Base-by-base conservation (phyloP, 1,284 basidiomycete species). In the Boletus holoroseus region DNA sequence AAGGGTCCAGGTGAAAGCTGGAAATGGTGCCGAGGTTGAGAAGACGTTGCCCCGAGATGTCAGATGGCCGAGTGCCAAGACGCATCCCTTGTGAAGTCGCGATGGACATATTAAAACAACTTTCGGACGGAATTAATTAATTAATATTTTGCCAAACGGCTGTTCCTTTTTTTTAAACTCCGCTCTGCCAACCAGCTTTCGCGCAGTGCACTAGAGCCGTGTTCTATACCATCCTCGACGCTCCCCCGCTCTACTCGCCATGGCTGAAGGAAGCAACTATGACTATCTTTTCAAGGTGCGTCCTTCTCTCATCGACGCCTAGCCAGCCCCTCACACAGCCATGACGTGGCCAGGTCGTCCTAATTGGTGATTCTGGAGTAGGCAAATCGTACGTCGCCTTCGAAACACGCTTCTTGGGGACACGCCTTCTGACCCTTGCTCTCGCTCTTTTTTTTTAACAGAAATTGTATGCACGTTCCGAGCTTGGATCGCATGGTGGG, bases 351-450 rank as follows among this genome's bases (percentile, higher is more conserved):
- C 55, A 95, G 91, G 90, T 95, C 61, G 94, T 98, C 60, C 83
- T 98, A 61, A 98, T 98, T 77, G 95, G 96, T 68, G 95, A 99
- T 75, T 96, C 93, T 60, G 96, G 95, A 63, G 95, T 98, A 69
- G 95, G 95, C 71, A 99, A 99, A 82, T 97, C 86, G 86, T 89
- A 73, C 67, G 86, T 62, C 59, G 48, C 35, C 30, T 34, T 45
- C 44, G 40, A 44, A 44, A 13, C 47, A 20, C 45, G 54, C 20
- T 20, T 35, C 32, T 20, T 54, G 36, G 3, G 7, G 28, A 44
- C 18, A 5, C 35, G 7, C 22, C 12, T 1, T 42, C 35, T 50
- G 12, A 62, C 43, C 22, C 18, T 4, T 36, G 12, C 20, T 22
- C 22, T 22, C 20, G 3, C 3, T 22, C 5, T 22, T 22, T 3